A percentile compares a stretch with the other conserved stretches of the same genome.
phyloP scores from a whole-genome alignment of 306 rosid genomes.

The Lupinus albus region DNA sequence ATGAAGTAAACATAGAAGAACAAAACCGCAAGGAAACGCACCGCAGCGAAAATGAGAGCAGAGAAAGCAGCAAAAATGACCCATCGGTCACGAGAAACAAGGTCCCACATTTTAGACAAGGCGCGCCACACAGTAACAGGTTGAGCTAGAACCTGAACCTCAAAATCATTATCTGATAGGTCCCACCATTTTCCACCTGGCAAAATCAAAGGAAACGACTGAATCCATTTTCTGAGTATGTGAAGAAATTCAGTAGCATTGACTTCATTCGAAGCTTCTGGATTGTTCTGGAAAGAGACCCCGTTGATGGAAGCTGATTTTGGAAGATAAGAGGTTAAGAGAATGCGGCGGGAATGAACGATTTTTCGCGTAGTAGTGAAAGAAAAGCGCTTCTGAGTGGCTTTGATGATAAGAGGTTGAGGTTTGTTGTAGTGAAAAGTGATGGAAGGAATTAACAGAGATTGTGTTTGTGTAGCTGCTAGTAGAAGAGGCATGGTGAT shows the following conservation, averaged over 20 bases:
- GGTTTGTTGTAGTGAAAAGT: conserved; percentile 35
- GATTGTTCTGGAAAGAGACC: conserved; percentile 46
- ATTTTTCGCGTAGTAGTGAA: background rate
- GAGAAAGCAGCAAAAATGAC: conserved; percentile 76
- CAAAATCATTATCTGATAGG: conserved; percentile 57
- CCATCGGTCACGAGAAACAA: conserved; percentile 83
- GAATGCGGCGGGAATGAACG: conserved; percentile 39
- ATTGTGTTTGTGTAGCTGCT: background rate
- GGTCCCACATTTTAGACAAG: conserved; percentile 77
- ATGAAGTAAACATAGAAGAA: background rate
- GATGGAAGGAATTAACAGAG: conserved; percentile 36
- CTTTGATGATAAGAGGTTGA: background rate
- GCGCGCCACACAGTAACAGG: conserved; percentile 82
- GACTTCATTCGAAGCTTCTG: conserved; percentile 36
- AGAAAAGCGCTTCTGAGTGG: conserved; percentile 23
- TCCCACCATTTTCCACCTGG: conserved; percentile 93
- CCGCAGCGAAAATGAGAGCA: conserved; percentile 79
- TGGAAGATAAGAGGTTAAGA: conserved; percentile 18
- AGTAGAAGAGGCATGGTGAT: too few species aligned
- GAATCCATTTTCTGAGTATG: conserved; percentile 45
- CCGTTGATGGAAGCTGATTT: conserved; percentile 72
- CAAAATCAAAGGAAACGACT: conserved; percentile 49
- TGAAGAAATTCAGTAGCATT: conserved; percentile 39
- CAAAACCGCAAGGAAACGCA: conserved; percentile 43
- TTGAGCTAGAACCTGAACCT: conserved; percentile 50